Base-by-base conservation (phyloP, 208 protist species). In the Naegleria gruberi region DNA sequence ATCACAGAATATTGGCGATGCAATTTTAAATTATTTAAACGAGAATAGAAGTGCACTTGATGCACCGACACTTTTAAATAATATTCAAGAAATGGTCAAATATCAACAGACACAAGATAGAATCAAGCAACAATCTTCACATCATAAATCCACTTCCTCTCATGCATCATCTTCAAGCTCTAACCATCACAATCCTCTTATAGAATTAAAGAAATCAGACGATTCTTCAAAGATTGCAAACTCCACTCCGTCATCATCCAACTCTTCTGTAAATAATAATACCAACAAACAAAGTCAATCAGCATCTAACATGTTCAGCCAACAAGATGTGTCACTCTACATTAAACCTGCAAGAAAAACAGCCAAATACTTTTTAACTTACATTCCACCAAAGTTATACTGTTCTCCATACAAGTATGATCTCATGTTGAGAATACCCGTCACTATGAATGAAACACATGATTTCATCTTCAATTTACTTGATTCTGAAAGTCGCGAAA, bases 331-430 rank as follows among this genome's bases (percentile, higher is more conserved):
- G 10, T 37, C 65, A 5, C n/a, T 77, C 0, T 77, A 37, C 30
- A 86, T 86, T 0, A 86, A 86, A 86, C 82, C 82, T 19, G 82
- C 82, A 1, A 44, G 82, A 47, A 86, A 86, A 19, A 86, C 82
- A 19, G 19, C 82, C 8, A 86, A 86, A 46, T 86, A 86, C 51
- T 86, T 47, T 34, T 30, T 86, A 15, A 34, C 15, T 5, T 86
- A 86, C 42, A 43, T 86, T 34, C 82, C 82, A 37, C 42, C 40
- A 8, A 86, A 86, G 43, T 34, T 86, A 4, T 86, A 86, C 42
- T 86, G 82, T 37, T 47, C 42, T 37, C 82, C 82, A 30, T 86
- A 86, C 42, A 86, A 86, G 42, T 86, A 86, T 47, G 82, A 86
- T 47, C 17, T 86, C 5, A 42, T 86, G 42, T 2, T 86, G 0